These are phyloP conservation scores for Sporothrix euskadiensis DNA, from an alignment of 2,329 filamentous ascomycete species.

Conservation along the genomic window DNA sequence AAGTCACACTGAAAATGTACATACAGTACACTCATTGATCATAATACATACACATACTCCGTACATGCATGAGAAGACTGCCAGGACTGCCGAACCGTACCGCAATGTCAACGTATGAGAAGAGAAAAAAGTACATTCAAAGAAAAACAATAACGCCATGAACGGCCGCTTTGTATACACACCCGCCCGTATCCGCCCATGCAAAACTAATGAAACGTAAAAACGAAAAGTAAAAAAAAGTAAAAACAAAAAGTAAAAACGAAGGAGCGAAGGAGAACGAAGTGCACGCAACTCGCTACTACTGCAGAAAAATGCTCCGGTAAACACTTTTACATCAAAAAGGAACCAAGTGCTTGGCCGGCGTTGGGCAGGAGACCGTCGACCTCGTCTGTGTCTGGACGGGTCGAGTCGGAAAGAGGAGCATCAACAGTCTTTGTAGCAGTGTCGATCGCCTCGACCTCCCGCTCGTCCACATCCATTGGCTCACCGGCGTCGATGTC, in stretches of 20 bases:
- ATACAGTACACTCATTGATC: too few species aligned
- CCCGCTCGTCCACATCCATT: neutral
- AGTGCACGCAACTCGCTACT: conserved; percentile 4
- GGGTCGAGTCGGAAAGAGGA: neutral
- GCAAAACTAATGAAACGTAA: neutral
- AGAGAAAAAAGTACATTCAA: neutral
- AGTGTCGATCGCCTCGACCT: neutral
- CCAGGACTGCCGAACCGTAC: neutral
- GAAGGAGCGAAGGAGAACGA: neutral
- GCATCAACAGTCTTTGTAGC: neutral
- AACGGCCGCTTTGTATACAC: conserved; percentile 17
- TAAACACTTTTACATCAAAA: conserved; percentile 8
- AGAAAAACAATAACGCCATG: neutral
- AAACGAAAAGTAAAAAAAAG: neutral
- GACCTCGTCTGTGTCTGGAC: neutral
- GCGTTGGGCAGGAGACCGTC: neutral
- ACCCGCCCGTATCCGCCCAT: neutral
- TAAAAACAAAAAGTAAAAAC: neutral
- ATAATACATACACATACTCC: too few species aligned
- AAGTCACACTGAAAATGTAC: too few species aligned
- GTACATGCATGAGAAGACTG: neutral
- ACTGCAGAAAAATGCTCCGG: neutral
- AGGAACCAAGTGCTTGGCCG: conserved; percentile 27
- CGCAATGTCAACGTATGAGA: neutral
- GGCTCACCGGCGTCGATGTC: neutral